Evolutionary conservation across 495 filamentous ascomycete species (phyloP).

Genomic region (Trypethelium eluteriae): DNA sequence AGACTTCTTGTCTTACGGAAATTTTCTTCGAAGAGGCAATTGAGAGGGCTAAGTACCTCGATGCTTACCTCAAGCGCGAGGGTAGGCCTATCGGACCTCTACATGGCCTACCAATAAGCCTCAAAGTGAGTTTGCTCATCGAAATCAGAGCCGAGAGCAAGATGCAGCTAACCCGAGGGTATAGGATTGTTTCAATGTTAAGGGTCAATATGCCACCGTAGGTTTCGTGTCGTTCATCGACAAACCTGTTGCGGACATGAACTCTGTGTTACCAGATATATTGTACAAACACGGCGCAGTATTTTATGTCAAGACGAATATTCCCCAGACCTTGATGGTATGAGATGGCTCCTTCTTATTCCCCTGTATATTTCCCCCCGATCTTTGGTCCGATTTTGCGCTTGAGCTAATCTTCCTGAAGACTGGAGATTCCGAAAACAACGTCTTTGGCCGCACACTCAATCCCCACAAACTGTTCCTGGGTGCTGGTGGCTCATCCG

Average conservation of each 20-base stretch:
- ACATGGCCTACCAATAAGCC: slow-evolving; percentile 36
- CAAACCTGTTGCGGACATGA: slow-evolving; percentile 14
- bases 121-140: slow-evolving; percentile 47
- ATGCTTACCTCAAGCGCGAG: slow-evolving; percentile 28
- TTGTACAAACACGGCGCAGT: slow-evolving; percentile 43
- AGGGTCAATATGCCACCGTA: slow-evolving; percentile 33
- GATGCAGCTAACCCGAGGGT: slow-evolving; percentile 18
- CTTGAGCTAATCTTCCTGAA: neutral
- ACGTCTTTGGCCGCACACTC: slow-evolving; percentile 13
- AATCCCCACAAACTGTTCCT: slow-evolving; percentile 42
- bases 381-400: neutral
- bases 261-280: slow-evolving; percentile 27
- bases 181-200: slow-evolving; percentile 33
- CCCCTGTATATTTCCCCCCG: neutral
- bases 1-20: slow-evolving; percentile 41
- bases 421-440: slow-evolving; percentile 37
- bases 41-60: slow-evolving; percentile 32
- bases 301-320: slow-evolving; percentile 48
- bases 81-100: slow-evolving; percentile 33
- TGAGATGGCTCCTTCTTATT: slow-evolving; percentile 22
- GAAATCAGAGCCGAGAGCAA: neutral
- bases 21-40: slow-evolving; percentile 37
- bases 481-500: slow-evolving; percentile 56
- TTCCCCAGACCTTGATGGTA: slow-evolving; percentile 51
- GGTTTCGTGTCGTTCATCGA: slow-evolving; percentile 30